Evolutionary conservation across 1,284 basidiomycete genomes (phyloP).

Genomic region (Tremellales sp.): DNA sequence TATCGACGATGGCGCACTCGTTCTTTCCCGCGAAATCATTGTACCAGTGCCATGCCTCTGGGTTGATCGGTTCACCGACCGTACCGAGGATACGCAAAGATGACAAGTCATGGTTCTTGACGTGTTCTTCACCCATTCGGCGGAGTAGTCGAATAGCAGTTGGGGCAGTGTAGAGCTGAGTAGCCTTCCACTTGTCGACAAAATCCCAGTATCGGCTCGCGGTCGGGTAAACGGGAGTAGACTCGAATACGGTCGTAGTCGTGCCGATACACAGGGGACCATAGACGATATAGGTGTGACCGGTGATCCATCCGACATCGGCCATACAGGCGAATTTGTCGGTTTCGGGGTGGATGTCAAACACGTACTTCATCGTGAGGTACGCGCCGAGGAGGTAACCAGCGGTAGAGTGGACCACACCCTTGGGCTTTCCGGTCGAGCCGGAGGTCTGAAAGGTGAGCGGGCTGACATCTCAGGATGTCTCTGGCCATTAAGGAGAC

Average conservation of each 20-base stretch:
- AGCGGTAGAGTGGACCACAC: slow-evolving; percentile 92
- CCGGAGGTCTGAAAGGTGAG: slow-evolving; percentile 79
- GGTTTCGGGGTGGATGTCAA: slow-evolving; percentile 81
- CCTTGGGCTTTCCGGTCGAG: slow-evolving; percentile 95
- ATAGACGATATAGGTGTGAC: slow-evolving; percentile 96
- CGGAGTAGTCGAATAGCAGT: slow-evolving; percentile 85
- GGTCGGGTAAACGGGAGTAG: slow-evolving; percentile 93
- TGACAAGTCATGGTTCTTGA: slow-evolving; percentile 77
- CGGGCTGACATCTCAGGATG: too few relatives aligned
- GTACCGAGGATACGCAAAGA: slow-evolving; percentile 82
- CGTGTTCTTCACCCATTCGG: slow-evolving; percentile 80
- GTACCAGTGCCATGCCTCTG: slow-evolving; percentile 99
- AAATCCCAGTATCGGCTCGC: slow-evolving; percentile 96
- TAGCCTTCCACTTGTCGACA: slow-evolving; percentile 88
- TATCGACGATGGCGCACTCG: slow-evolving; percentile 93
- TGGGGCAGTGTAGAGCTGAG: slow-evolving; percentile 90
- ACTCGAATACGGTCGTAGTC: slow-evolving; percentile 91
- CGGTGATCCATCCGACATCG: slow-evolving; percentile 98
- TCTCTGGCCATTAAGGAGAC: too few relatives aligned
- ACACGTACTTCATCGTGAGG: slow-evolving; percentile 91
- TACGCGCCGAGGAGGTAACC: slow-evolving; percentile 88
- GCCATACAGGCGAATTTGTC: slow-evolving; percentile 98
- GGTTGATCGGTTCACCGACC: slow-evolving; percentile 98
- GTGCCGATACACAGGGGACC: slow-evolving; percentile 85
- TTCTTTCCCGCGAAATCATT: slow-evolving; percentile 79